phyloP scores from a whole-genome alignment of 768 basidiomycete species.

The Auriscalpium vulgare region DNA sequence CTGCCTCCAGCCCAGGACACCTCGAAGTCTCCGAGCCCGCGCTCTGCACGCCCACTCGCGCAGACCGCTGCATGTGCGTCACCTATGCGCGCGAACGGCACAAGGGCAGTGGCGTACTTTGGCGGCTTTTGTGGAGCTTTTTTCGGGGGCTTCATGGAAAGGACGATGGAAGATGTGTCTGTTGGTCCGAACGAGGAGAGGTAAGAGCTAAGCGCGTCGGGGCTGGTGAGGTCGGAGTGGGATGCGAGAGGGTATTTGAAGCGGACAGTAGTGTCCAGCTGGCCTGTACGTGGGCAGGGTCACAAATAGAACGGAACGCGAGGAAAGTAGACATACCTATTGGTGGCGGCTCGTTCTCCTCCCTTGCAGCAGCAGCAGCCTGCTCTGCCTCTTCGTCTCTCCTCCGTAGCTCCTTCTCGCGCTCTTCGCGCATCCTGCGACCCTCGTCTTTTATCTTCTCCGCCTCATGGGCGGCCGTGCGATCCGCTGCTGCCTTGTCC shows the following conservation, averaged over 20 bases:
- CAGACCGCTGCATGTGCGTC: slow-evolving; percentile 73
- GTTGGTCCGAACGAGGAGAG: slow-evolving; percentile 54
- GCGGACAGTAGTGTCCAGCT: slow-evolving; percentile 68
- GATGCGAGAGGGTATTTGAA: slow-evolving; percentile 58
- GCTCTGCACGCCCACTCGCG: slow-evolving; percentile 42
- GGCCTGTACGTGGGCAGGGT: slow-evolving; percentile 28
- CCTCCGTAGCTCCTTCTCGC: slow-evolving; percentile 42
- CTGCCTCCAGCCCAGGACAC: slow-evolving; percentile 66
- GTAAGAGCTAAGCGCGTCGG: slow-evolving; percentile 40
- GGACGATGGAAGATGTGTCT: slow-evolving; percentile 57
- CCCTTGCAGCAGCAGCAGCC: slow-evolving; percentile 24
- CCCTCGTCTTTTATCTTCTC: slow-evolving; percentile 75
- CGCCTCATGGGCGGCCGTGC: slow-evolving; percentile 47
- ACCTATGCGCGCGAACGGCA: slow-evolving; percentile 69
- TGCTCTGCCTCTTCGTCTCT: slow-evolving; percentile 34
- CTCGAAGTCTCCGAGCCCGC: slow-evolving; percentile 54
- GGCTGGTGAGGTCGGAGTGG: slow-evolving; percentile 48
- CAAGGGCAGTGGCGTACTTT: slow-evolving; percentile 62
- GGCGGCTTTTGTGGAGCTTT: slow-evolving; percentile 48
- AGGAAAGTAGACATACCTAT: slow-evolving; percentile 31
- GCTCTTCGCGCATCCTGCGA: slow-evolving; percentile 56
- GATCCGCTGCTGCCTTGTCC: slow-evolving; percentile 55
- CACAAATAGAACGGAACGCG: neutral
- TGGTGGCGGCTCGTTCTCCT: slow-evolving; percentile 44
- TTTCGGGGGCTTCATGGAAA: slow-evolving; percentile 57